phyloP scores from a whole-genome alignment of 306 rosid species.

The Medicago truncatula region MtrunA17r5.0-ANR NC_053048.1:47257501-47258000 shows the following conservation, averaged over 20 bases:
- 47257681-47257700: neutral
- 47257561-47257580: no score
- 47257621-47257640: neutral
- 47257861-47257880: neutral
- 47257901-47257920: neutral
- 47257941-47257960: neutral
- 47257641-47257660: neutral
- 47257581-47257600: no score
- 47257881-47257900: neutral
- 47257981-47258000: neutral
- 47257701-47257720: neutral
- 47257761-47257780: neutral
- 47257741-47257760: neutral
- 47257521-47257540: neutral
- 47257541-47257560: no score
- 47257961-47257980: neutral
- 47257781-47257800: neutral
- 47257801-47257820: neutral
- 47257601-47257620: neutral
- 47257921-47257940: neutral
- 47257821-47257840: neutral
- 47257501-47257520: neutral
- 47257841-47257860: neutral
- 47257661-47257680: neutral
- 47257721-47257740: neutral